Evolutionary conservation across 2,329 filamentous ascomycete genomes (phyloP).

Genomic region (Gaeumannomyces sp.): DNA sequence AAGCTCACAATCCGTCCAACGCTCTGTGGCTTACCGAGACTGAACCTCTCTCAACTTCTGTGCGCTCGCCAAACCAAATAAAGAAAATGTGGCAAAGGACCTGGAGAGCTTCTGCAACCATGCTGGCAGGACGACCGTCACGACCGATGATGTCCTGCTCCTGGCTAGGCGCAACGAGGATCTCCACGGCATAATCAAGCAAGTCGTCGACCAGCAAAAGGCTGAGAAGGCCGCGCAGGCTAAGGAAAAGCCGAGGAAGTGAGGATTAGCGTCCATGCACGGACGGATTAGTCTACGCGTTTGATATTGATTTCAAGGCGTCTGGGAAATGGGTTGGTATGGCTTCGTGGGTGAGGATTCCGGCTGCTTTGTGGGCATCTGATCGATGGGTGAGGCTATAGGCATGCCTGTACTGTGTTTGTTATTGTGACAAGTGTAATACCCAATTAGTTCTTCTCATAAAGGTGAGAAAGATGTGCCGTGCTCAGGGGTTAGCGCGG

Average conservation of each 20-base stretch:
- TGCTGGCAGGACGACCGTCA: slow-evolving; percentile 73
- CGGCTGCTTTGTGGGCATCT: neutral
- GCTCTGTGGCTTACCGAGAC: neutral
- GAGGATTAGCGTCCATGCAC: neutral
- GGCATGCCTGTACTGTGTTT: neutral
- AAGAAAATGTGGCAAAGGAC: slow-evolving; percentile 51
- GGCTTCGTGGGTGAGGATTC: neutral
- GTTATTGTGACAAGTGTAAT: neutral
- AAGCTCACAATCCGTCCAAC: neutral
- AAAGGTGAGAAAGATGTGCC: neutral
- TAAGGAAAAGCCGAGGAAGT: slow-evolving; percentile 26
- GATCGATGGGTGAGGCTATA: neutral
- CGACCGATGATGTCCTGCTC: slow-evolving; percentile 80
- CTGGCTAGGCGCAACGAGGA: slow-evolving; percentile 83
- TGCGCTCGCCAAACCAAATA: neutral
- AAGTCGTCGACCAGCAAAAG: slow-evolving; percentile 57
- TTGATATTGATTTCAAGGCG: neutral
- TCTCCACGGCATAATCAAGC: slow-evolving; percentile 67
- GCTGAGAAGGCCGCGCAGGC: slow-evolving; percentile 28
- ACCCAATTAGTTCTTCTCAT: neutral
- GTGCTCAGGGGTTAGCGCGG: neutral
- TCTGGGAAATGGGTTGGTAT: neutral
- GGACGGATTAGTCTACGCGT: neutral
- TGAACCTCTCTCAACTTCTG: neutral
- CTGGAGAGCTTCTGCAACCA: slow-evolving; percentile 61